Evolutionary conservation across 371 early-diverging fungal species (phyloP), one percentile per base, ranked within the genome.

Genomic region (Ordospora pajunii): DNA sequence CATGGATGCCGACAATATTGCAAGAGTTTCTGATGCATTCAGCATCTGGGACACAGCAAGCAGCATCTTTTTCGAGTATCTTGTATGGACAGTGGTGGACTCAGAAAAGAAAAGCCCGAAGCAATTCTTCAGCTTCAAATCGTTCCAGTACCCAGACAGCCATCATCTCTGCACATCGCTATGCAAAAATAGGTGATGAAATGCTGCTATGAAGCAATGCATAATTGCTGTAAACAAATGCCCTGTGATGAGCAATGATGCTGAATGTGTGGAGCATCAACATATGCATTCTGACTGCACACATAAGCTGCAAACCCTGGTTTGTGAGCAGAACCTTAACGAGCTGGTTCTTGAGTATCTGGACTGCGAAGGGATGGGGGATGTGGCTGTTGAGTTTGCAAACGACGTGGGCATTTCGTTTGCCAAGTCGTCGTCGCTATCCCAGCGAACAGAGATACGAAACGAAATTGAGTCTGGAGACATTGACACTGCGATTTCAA

Each of bases 261-360:
- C 5, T 5, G 32, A 32, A 2, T 32, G 5, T 32, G 32, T 32
- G 1, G 32, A 32, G 5, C 32, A 32, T 32, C 32, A 32, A 32
- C 32, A 32, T 5, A 5, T 5, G 5, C 32, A 2, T 5, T 32
- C 32, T 32, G 5, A 2, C 1, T 32, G 32, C 32, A 32, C 32
- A 32, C 32, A 32, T 32, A 32, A 5, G 5, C 32, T 32, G 5
- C 32, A 32, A 1, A 32, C 32, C 5, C 32, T 5, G 1, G 32
- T 32, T 32, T 32, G 32, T 32, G 32, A 32, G 0, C n/a, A 21
- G 0, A 23, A 45, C 22, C 49, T 51, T 6, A 72, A 72, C 17
- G 27, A 17, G 1, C 43, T 72, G 50, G 27, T 58, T 32, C 48
- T 72, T 49, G 51, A 73, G 11, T 73, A 73, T 43, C 52, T 73